Base-by-base conservation (phyloP, 1,284 basidiomycete genomes). In the Austroboletus niveus region DNA sequence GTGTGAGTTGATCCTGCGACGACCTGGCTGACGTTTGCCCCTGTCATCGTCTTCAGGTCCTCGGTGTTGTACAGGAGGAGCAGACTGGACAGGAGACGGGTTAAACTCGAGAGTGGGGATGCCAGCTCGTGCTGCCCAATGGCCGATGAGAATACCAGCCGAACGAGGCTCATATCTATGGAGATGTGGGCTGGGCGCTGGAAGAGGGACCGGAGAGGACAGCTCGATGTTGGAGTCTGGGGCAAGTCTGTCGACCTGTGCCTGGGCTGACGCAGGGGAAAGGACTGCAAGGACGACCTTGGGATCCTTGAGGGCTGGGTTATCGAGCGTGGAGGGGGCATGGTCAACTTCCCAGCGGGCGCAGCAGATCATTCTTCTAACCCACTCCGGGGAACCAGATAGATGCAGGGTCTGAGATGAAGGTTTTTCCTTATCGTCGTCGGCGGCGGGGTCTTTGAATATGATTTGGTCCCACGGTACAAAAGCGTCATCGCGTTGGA, bases 331-430 rank as follows among this genome's bases (percentile, higher is more conserved):
- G n/a, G 53, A 51, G 6, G 32, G 53, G 30, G 57, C 71, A 52
- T 81, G 73, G 32, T 84, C 75, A 42, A 77, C 66, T 64, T 89
- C 87, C 84, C 84, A 91, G 30, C 78, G 79, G 3, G 85, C 86
- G 62, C 88, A 90, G 62, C 85, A 91, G 55, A 91, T 84, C 24
- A 85, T 88, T 52, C 87, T 78, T 56, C 89, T 82, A 39, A 91
- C 78, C 88, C 88, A 91, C 63, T 91, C 88, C 8, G 89, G 89
- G 11, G 85, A 82, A 12, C 69, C 66, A 34, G 65, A 59, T 6
- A 65, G 56, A 54, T 60, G 55, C 8, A 70, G 58, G 24, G 58
- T 56, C 34, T 63, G 58, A 12, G 57, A 56, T 14, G 54, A 35
- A 10, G 57, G 20, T 35, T 57, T 69, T 3, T 69, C 59, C 51